These are phyloP conservation scores for Plasmodium coatneyi DNA, from an alignment of 169 alveolate species.

Conservation along the genomic window DNA sequence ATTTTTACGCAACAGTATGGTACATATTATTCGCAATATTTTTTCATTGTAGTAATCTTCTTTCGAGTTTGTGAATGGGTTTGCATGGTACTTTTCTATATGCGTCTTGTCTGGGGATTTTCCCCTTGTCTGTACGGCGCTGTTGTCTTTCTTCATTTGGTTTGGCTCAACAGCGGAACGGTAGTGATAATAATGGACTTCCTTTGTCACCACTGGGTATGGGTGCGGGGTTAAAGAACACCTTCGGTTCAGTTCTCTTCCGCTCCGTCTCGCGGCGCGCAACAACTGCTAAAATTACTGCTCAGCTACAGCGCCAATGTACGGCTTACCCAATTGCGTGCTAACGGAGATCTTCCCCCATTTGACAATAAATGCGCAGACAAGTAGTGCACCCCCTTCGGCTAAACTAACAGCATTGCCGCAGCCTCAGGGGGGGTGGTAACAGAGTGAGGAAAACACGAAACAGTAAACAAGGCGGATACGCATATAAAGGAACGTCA, in stretches of 20 bases:
- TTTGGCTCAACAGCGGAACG: background rate
- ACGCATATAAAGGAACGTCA: background rate
- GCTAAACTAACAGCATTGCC: background rate
- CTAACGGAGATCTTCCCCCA: background rate
- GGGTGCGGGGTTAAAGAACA: background rate
- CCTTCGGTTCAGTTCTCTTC: background rate
- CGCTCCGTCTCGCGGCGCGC: background rate
- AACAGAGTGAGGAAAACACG: background rate
- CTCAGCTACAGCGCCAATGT: background rate
- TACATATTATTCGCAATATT: constrained; percentile 10
- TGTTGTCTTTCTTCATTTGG: background rate
- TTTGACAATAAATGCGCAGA: background rate
- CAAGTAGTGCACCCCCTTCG: background rate
- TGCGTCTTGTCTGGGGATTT: no score
- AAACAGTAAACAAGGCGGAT: background rate
- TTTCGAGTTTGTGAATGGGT: constrained; percentile 54
- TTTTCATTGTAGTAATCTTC: constrained; percentile 65
- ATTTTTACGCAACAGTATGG: constrained; percentile 26
- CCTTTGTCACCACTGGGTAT: background rate
- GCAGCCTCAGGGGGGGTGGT: background rate
- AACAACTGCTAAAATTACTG: background rate
- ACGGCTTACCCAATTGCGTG: background rate
- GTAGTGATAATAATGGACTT: no score
- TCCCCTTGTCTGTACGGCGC: background rate
- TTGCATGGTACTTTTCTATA: constrained; percentile 19